A percentile compares a stretch with the other conserved stretches of the same genome.
These are phyloP conservation scores for Aureobasidium sp. DNA, from an alignment of 2,329 filamentous ascomycete genomes.

Conservation along the genomic window DNA sequence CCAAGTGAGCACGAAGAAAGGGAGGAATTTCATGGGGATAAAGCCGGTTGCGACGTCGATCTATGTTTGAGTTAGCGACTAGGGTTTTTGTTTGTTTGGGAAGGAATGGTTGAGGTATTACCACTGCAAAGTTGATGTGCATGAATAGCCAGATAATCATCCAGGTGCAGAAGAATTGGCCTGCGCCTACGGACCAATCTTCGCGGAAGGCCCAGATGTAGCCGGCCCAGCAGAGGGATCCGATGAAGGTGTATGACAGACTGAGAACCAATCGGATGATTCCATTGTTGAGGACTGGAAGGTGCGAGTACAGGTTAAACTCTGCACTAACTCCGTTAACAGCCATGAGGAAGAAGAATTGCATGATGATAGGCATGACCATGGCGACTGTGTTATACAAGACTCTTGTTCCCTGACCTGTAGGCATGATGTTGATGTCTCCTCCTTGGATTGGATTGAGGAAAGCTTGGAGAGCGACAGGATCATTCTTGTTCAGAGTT, in stretches of 20 bases:
- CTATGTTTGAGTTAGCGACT: not conserved
- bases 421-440: slow-evolving; percentile 32
- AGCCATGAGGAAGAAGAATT: slow-evolving; percentile 41
- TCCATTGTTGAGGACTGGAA: slow-evolving; percentile 25
- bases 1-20: slow-evolving; percentile 39
- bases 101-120: not conserved
- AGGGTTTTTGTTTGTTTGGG: too few species aligned
- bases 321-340: slow-evolving; percentile 36
- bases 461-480: slow-evolving; percentile 27
- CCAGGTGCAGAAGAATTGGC: slow-evolving; percentile 37
- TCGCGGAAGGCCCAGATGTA: slow-evolving; percentile 37
- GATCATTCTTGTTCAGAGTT: slow-evolving; percentile 21
- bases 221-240: slow-evolving; percentile 32
- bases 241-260: slow-evolving; percentile 31
- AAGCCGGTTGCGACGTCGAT: slow-evolving; percentile 37
- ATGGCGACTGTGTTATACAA: slow-evolving; percentile 40
- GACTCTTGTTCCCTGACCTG: slow-evolving; percentile 32
- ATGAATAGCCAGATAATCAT: slow-evolving; percentile 36
- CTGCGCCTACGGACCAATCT: slow-evolving; percentile 31
- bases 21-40: slow-evolving; percentile 32
- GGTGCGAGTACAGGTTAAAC: slow-evolving; percentile 29
- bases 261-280: slow-evolving; percentile 29
- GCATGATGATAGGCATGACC: slow-evolving; percentile 38
- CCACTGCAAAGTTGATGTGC: slow-evolving; percentile 35
- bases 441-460: slow-evolving; percentile 31